Evolutionary conservation across 345 rosid species (phyloP).

Genomic region (Stellera chamaejasme): DNA sequence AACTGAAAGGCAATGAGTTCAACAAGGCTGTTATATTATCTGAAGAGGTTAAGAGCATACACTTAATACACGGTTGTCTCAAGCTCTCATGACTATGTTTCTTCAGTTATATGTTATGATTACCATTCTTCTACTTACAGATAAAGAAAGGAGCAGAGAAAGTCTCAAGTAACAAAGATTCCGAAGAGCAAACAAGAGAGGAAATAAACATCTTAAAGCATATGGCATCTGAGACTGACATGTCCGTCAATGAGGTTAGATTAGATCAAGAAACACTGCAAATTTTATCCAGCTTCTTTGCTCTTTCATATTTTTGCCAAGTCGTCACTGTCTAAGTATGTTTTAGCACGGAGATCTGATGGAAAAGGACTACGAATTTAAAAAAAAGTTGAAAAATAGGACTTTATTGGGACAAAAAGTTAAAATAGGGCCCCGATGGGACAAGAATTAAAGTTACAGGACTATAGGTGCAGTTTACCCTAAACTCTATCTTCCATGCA

Average conservation of each 20-base stretch:
- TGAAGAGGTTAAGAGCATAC: constrained; percentile 31
- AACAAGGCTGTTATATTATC: constrained; percentile 20
- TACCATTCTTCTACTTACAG: constrained; percentile 16
- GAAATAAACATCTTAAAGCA: constrained; percentile 9
- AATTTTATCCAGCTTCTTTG: not conserved
- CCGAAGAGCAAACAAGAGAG: constrained; percentile 16
- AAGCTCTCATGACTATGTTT: constrained; percentile 1
- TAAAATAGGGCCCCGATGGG: no score
- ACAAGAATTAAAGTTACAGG: no score
- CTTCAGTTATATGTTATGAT: constrained; percentile 1
- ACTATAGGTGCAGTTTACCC: no score
- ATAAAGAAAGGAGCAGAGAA: constrained; percentile 17
- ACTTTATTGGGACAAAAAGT: no score
- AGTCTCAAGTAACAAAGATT: constrained; percentile 15
- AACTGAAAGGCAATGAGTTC: constrained; percentile 17
- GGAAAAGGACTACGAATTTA: no score
- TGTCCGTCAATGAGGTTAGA: constrained; percentile 22
- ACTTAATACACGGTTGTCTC: not conserved
- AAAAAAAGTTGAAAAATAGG: no score
- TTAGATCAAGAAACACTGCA: not conserved
- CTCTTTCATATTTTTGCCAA: not conserved
- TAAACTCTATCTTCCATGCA: no score
- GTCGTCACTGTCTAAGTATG: constrained; percentile 5
- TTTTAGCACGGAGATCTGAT: no score
- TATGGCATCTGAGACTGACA: constrained; percentile 3